Conservation (phyloP, 345 rosid species). For the Acer saccharum region DNA sequence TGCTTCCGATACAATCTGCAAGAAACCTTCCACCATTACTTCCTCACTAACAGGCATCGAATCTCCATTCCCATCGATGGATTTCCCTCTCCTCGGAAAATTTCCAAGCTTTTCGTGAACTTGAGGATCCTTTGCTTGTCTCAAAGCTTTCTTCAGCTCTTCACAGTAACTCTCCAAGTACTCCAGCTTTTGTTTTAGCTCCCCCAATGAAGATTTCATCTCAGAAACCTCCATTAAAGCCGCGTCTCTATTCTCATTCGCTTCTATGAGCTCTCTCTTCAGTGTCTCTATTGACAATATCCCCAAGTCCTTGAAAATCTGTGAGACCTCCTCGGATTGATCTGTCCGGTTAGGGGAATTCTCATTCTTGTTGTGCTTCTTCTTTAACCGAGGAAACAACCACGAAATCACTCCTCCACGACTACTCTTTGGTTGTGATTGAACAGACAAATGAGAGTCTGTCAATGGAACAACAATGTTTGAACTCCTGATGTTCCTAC, state of each 20-base stretch:
- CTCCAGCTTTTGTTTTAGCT: conserved; percentile 76
- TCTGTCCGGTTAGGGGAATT: conserved; percentile 67
- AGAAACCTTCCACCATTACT: conserved; percentile 87
- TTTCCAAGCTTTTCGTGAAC: conserved; percentile 34
- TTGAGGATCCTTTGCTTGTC: conserved; percentile 54
- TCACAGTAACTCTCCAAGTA: conserved; percentile 84
- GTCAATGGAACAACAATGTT: conserved; percentile 76
- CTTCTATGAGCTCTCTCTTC: conserved; percentile 76
- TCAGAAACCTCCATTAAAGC: conserved; percentile 71
- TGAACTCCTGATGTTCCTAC: conserved; percentile 51
- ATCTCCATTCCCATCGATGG: conserved; percentile 36
- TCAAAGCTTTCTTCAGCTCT: conserved; percentile 73
- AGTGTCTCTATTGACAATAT: conserved; percentile 60
- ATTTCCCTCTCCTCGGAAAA: conserved; percentile 41
- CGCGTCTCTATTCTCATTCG: conserved; percentile 71
- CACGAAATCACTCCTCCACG: conserved; percentile 79
- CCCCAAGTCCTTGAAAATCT: conserved; percentile 59
- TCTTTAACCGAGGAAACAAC: conserved; percentile 79
- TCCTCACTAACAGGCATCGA: conserved; percentile 84
- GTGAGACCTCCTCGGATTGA: conserved; percentile 70
- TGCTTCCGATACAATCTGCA: conserved; percentile 93
- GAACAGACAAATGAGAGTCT: conserved; percentile 62
- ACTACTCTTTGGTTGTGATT: conserved; percentile 57
- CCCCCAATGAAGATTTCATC: conserved; percentile 78
- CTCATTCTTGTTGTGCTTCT: conserved; percentile 66